Base-by-base conservation (phyloP, 2,329 filamentous ascomycete species). In the Ascochyta viciae-villosae region DNA sequence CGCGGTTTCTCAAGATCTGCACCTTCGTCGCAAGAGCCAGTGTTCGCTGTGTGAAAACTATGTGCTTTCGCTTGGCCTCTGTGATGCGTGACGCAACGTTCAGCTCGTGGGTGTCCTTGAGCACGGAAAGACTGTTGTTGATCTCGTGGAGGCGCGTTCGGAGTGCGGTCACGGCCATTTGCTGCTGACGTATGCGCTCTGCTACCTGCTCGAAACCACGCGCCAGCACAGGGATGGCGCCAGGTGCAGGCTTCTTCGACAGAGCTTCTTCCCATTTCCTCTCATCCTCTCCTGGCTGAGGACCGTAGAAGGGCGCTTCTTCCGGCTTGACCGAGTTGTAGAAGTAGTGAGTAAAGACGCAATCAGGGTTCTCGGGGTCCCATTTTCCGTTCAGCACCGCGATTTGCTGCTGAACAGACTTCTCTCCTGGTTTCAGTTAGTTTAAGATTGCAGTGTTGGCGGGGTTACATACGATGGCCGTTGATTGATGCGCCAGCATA, bases 241-340 rank as follows among this genome's bases (percentile, higher is more conserved):
- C 88, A 8, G 87, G 83, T 34, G 85, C 88, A 4, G 91, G 91
- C 77, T 93, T 92, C 70, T 89, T 89, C 64, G 89, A 85, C 26
- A 94, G 83, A 0, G 91, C 91, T 66, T 92, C 89, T 69, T 96
- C 91, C 90, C 91, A 96, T 70, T 90, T 90, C 62, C 86, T 84
- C 34, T 88, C 85, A 70, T 93, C 87, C 71, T 95, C 91, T 64
- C 85, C 81, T 1, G 86, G 80, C 15, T 85, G 81, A 2, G 89
- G 89, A 61, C 87, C 85, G 75, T 90, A 93, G 74, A 89, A 92
- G 10, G 89, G 89, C n/a, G 89, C 87, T 71, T 85, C 84, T 48
- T 86, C 84, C 67, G 89, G 86, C 61, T 89, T 87, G 60, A 93
- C 90, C 63, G 90, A 87, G 78, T 95, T 95, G 82, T 95, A 96